Evolutionary conservation across 2,329 filamentous ascomycete species (phyloP), one percentile per base, ranked within the genome.

Genomic region (Penicillium psychrosexuale): DNA sequence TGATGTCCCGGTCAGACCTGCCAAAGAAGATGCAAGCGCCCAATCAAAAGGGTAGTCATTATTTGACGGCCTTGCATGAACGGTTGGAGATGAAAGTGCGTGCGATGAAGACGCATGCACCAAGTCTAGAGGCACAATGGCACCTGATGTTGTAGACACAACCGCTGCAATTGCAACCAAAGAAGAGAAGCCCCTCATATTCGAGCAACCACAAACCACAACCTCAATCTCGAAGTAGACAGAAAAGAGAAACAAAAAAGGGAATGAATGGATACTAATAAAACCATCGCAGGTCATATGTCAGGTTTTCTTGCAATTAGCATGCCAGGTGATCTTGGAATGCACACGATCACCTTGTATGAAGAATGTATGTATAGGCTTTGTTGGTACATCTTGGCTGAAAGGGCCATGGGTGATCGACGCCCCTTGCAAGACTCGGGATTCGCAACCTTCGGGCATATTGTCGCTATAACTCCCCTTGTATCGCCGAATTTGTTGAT

Each of bases 111-210:
- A 17, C 5, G 22, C 19, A 17, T 15, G 30, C 19, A 51, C 7
- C 17, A 19, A 44, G 8, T 43, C 11, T 3, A 55, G 19, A 30
- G 64, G 63, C 33, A 58, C 24, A 40, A 58, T 47, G 36, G 61
- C 56, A 46, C 61, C 44, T 11, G 56, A 65, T 9, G 47, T 56
- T 6, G 55, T 48, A 24, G 50, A 40, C 8, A 55, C 17, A 31
- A 56, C 24, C 38, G 47, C 55, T 50, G 53, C 56, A 36, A 65
- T 8, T 22, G 56, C 51, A 54, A 47, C 31, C n/a, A 55, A 43
- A 38, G 47, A 59, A 17, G 59, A 27, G 28, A 54, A 43, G 6
- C 56, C 39, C 42, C 57, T 48, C 64, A 66, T 66, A 52, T 40
- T 63, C 30, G 48, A 48, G 45, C 53, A 13, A 47, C 39, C 17